Evolutionary conservation across 306 rosid genomes (phyloP), one percentile per base, ranked within the genome.

Genomic region (Nissolia schottii): DNA sequence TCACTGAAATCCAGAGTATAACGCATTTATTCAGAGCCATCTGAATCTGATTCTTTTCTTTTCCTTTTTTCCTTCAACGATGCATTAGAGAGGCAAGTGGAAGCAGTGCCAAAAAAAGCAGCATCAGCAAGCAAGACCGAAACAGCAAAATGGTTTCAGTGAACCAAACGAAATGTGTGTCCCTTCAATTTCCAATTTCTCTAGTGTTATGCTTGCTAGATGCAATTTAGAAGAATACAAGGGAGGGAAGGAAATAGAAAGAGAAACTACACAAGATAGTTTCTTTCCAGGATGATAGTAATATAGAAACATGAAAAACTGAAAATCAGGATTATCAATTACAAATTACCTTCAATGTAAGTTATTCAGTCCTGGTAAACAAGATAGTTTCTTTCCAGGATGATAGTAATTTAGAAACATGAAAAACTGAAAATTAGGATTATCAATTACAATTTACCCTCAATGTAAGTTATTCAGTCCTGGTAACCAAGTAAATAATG

Each of bases 1-100:
- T 56, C 34, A 54, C 45, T 23, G 31, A 72, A 53, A 34, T 78
- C 70, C 45, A 45, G 69, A 64, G 50, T 71, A 18, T 11, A 27
- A 53, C 18, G n/a, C 68, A 73, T 55, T 29, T 23, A 11, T 15
- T 58, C 55, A 40, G 35, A 54, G 11, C 51, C 40, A 50, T 12
- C 2, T 3, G 53, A 46, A 49, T 35, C 46, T n/a, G n/a, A n/a
- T n/a, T n/a, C n/a, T n/a, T 49, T 75, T 60, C 51, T 20, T 20
- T 35, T 67, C 50, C 40, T 29, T 34, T 51, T 62, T 60, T 16
- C 20, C 45, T 51, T 43, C 34, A 31, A 56, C 29, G 32, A 35
- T 23, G 43, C 59, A 16, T 53, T 12, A 34, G 15, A 60, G 72
- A 24, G 66, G 50, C 67, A 51, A 27, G 50, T 22, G 54, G 62